phyloP scores from a whole-genome alignment of 129 eudicot species.

The Lonicera japonica region DNA sequence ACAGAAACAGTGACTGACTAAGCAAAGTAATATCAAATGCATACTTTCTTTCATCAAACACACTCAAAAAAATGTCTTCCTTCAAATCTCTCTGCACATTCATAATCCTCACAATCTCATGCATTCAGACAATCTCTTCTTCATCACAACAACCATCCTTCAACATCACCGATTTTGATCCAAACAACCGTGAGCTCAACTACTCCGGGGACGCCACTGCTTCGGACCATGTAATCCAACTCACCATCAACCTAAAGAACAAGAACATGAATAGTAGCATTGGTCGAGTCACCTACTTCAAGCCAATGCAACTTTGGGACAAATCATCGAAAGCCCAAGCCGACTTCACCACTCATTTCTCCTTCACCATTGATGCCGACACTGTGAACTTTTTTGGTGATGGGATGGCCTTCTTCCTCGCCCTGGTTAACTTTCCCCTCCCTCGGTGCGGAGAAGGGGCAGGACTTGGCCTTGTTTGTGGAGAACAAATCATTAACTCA shows the following conservation, averaged over 20 bases:
- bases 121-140: background rate
- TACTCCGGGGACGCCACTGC: background rate
- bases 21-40: too few relatives aligned
- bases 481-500: background rate
- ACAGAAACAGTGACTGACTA: too few relatives aligned
- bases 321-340: slow-evolving; percentile 14
- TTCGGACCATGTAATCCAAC: slow-evolving; percentile 8
- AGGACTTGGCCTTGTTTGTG: slow-evolving; percentile 28
- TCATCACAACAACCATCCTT: background rate
- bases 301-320: slow-evolving; percentile 28
- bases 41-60: too few relatives aligned
- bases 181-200: background rate
- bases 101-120: background rate
- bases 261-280: background rate
- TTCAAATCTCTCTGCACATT: background rate
- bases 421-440: slow-evolving; percentile 14
- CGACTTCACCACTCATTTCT: slow-evolving; percentile 32
- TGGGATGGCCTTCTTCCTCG: slow-evolving; percentile 32
- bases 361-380: slow-evolving; percentile 25
- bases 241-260: slow-evolving; percentile 11
- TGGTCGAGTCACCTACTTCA: slow-evolving; percentile 23
- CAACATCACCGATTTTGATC: background rate
- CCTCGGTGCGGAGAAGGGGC: slow-evolving; percentile 20
- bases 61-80: background rate
- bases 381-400: background rate